A percentile compares a stretch with the other conserved stretches of the same genome.
Conservation (phyloP, 176 grass and related monocot species). For the Oryza punctata region DNA sequence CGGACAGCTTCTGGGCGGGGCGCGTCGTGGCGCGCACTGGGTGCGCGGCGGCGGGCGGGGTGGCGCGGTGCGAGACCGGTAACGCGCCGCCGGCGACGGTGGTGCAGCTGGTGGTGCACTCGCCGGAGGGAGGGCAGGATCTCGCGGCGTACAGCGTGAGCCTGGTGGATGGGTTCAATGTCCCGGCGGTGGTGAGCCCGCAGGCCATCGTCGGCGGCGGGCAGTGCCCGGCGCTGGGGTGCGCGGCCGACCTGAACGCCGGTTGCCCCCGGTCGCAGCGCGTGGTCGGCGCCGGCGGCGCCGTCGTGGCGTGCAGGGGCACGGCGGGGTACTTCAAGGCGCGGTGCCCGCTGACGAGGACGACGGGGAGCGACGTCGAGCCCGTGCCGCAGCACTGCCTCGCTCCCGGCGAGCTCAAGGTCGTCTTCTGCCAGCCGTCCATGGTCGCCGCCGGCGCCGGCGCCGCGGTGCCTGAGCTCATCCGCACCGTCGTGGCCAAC, state of each 20-base stretch:
- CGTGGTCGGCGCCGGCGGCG: neutral
- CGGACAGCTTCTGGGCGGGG: neutral
- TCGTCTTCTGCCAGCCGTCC: conserved; percentile 55
- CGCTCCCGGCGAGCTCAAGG: conserved; percentile 47
- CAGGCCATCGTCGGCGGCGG: conserved; percentile 29
- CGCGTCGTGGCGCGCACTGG: conserved; percentile 9
- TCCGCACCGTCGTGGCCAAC: conserved; percentile 28
- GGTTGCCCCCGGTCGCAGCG: neutral
- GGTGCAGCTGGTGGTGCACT: conserved; percentile 42
- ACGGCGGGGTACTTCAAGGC: conserved; percentile 24
- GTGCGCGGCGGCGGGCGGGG: neutral
- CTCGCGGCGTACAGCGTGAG: conserved; percentile 49
- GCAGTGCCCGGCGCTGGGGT: conserved; percentile 46
- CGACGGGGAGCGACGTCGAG: conserved; percentile 31
- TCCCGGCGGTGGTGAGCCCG: conserved; percentile 44
- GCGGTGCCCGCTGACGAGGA: conserved; percentile 43
- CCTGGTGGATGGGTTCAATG: conserved; percentile 50
- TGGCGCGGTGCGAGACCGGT: conserved; percentile 5
- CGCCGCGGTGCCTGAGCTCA: neutral
- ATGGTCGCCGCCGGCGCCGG: conserved; percentile 23
- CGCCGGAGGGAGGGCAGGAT: neutral
- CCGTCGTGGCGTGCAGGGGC: conserved; percentile 26
- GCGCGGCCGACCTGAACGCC: conserved; percentile 27
- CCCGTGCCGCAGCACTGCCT: conserved; percentile 41
- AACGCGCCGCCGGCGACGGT: neutral